Conservation (phyloP, 2,329 filamentous ascomycete genomes). For the Talaromyces funiculosus region DNA sequence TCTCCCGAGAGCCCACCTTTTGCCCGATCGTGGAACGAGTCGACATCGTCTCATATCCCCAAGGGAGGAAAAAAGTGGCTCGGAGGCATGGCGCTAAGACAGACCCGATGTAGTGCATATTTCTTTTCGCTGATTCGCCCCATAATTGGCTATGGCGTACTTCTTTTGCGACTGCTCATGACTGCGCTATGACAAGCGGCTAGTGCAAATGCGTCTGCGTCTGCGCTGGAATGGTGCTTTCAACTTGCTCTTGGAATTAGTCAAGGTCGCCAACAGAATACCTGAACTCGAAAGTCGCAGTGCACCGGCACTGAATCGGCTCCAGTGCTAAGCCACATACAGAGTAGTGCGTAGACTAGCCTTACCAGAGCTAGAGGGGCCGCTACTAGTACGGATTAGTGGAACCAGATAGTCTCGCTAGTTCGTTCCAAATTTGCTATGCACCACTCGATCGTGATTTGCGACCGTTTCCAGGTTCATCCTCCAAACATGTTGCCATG, state of each 20-base stretch:
- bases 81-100: neutral
- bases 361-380: neutral
- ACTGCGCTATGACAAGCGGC: neutral
- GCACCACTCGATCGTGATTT: neutral
- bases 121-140: neutral
- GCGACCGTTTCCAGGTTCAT: neutral
- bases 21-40: neutral
- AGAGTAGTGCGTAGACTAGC: neutral
- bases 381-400: neutral
- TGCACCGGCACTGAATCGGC: neutral
- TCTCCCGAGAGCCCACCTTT: neutral
- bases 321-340: neutral
- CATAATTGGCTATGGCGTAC: neutral
- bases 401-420: neutral
- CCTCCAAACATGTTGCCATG: neutral
- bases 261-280: neutral
- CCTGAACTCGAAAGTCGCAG: neutral
- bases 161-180: neutral
- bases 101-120: neutral
- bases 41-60: neutral
- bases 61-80: neutral
- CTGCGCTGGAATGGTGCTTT: neutral
- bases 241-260: neutral
- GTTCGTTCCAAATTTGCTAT: neutral
- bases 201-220: slow-evolving; percentile 1